These are phyloP conservation scores for Barnettozyma pratensis DNA, from an alignment of 805 yeast species.

Conservation along the genomic window DNA sequence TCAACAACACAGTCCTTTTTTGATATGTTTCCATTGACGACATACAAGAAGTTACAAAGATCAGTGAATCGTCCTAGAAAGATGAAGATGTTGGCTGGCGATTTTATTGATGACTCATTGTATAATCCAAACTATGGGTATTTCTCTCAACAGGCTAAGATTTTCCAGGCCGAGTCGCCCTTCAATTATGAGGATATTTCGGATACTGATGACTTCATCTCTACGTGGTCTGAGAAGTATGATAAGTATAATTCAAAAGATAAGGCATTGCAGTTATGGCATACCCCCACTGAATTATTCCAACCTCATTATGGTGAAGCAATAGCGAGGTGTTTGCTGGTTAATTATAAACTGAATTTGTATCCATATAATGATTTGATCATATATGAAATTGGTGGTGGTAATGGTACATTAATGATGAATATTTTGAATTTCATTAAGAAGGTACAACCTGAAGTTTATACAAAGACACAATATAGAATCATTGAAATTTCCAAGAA, in stretches of 20 bases:
- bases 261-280: slow-evolving; percentile 64
- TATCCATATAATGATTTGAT: slow-evolving; percentile 68
- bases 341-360: slow-evolving; percentile 60
- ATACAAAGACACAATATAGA: slow-evolving; percentile 53
- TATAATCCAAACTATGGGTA: slow-evolving; percentile 83
- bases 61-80: slow-evolving; percentile 45
- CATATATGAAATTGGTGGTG: slow-evolving; percentile 87
- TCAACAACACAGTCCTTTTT: slow-evolving; percentile 16
- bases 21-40: slow-evolving; percentile 17
- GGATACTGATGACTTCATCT: slow-evolving; percentile 67
- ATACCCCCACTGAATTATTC: slow-evolving; percentile 83
- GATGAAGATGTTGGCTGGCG: slow-evolving; percentile 68
- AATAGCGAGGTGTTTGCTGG: slow-evolving; percentile 71
- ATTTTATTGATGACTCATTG: slow-evolving; percentile 79
- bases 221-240: slow-evolving; percentile 61
- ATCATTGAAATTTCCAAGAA: slow-evolving; percentile 21
- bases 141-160: slow-evolving; percentile 72
- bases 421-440: slow-evolving; percentile 64
- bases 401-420: slow-evolving; percentile 81
- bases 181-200: slow-evolving; percentile 53
- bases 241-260: slow-evolving; percentile 38
- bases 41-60: slow-evolving; percentile 20
- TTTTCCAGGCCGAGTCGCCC: slow-evolving; percentile 62
- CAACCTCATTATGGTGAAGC: slow-evolving; percentile 85
- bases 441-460: slow-evolving; percentile 66